Evolutionary conservation across 2,329 filamentous ascomycete genomes (phyloP), one percentile per base, ranked within the genome.

Genomic region (Microthyrium microscopicum): DNA sequence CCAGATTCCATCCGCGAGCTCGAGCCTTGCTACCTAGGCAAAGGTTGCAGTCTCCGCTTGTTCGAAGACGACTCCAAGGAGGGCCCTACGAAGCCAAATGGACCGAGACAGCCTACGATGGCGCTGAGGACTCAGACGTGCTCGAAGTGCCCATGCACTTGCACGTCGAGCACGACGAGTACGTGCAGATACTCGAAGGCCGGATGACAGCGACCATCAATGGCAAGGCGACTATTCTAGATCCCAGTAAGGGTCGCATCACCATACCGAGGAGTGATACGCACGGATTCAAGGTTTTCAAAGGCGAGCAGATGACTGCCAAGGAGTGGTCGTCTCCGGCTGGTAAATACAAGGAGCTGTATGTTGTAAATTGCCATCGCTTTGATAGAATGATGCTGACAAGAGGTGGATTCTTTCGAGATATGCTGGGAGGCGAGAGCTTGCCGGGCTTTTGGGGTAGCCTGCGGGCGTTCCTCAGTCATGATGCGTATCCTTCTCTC

Each of bases 221-320:
- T 37, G 44, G 43, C 24, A 39, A 36, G 20, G 22, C 37, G 20
- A 46, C 42, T 3, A 47, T 45, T 15, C 32, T 44, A 9, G 17
- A 9, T 9, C 26, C 26, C 8, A 16, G 7, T 9, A 16, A 29
- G 9, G 26, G 17, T 9, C 26, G 11, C 11, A 8, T 29, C 8
- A 29, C 9, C 11, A 29, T 29, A 9, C 26, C 26, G 7, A 9
- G 26, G 8, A 9, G 26, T 9, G 11, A 29, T 16, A 16, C 16
- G n/a, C 36, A 38, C 15, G 20, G 25, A 5, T 35, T 38, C 20
- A 6, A 21, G 9, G 24, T 21, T n/a, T 30, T 38, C 26, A 20
- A 35, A 17, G 33, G 33, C 13, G 36, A 38, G 32, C 20, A 20
- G 20, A 13, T 29, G n/a, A 18, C 20, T 12, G 5, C 35, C 9